phyloP scores from a whole-genome alignment of 768 basidiomycete genomes.

The Porphyrellus cyaneotinctus region DNA sequence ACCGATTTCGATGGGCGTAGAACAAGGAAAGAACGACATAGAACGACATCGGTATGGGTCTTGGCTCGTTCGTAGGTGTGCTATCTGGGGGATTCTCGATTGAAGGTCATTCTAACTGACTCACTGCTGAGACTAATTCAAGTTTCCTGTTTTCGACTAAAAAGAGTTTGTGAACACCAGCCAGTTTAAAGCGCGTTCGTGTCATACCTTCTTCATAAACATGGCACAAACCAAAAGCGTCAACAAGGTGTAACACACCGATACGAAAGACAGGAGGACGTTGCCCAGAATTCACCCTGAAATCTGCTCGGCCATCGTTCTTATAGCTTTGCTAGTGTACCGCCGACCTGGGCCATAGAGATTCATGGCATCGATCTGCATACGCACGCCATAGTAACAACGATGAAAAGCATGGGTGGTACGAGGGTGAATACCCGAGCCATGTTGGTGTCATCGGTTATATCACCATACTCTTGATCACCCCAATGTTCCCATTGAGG shows the following conservation, averaged over 20 bases:
- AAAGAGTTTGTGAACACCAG: slow-evolving; percentile 19
- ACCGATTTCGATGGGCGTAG: slow-evolving; percentile 40
- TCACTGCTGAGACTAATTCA: too few species aligned
- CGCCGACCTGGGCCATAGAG: slow-evolving; percentile 48
- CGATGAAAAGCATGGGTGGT: not conserved
- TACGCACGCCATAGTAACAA: not conserved
- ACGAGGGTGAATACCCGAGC: not conserved
- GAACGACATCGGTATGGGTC: slow-evolving; percentile 32
- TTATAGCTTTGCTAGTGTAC: slow-evolving; percentile 50
- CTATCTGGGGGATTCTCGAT: not conserved
- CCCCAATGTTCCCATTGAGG: slow-evolving; percentile 42
- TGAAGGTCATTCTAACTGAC: not conserved
- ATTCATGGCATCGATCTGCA: not conserved
- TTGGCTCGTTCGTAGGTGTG: not conserved
- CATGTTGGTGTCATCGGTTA: not conserved
- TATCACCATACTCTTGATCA: slow-evolving; percentile 21
- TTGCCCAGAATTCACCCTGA: slow-evolving; percentile 34
- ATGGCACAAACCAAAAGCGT: slow-evolving; percentile 15
- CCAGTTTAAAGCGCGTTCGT: not conserved
- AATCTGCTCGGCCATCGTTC: slow-evolving; percentile 52
- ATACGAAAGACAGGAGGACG: slow-evolving; percentile 31
- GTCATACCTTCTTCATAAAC: slow-evolving; percentile 33
- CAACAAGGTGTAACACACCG: slow-evolving; percentile 12
- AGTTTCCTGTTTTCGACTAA: slow-evolving; percentile 12
- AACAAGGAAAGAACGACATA: slow-evolving; percentile 44